Evolutionary conservation across 371 early-diverging fungal genomes (phyloP).

Genomic region (Mucor indicus): DNA sequence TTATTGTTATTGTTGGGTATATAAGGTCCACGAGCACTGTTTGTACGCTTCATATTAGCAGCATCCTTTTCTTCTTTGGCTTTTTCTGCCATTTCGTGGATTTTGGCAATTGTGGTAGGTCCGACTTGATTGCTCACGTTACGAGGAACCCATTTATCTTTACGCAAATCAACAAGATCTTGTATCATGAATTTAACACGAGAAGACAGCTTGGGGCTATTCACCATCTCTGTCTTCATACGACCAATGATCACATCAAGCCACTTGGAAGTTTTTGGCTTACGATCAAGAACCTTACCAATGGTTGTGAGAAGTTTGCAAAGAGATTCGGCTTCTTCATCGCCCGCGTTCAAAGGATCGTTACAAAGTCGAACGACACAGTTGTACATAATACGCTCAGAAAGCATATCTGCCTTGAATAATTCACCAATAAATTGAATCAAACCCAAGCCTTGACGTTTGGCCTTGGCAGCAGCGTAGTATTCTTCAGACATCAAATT

Average conservation of each 20-base stretch:
- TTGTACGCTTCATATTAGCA: conserved; percentile 61
- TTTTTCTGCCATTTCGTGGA: conserved; percentile 75
- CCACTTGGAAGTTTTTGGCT: conserved; percentile 31
- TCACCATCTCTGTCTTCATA: conserved; percentile 63
- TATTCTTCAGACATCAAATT: conserved; percentile 73
- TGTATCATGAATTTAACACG: conserved; percentile 91
- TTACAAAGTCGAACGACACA: conserved; percentile 77
- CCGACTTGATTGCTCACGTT: conserved; percentile 55
- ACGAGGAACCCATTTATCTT: conserved; percentile 74
- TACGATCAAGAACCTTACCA: conserved; percentile 67
- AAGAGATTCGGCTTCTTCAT: conserved; percentile 92
- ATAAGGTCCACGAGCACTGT: conserved; percentile 51
- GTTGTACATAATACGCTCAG: conserved; percentile 88
- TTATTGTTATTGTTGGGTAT: conserved; percentile 10
- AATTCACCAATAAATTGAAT: conserved; percentile 93
- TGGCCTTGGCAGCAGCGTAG: conserved; percentile 84
- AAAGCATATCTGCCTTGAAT: conserved; percentile 85
- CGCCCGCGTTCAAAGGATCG: conserved; percentile 76
- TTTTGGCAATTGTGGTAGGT: conserved; percentile 87
- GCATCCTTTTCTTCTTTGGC: conserved; percentile 62
- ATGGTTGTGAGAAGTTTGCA: conserved; percentile 87
- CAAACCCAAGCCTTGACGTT: conserved; percentile 92
- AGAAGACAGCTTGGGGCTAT: conserved; percentile 65
- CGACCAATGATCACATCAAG: conserved; percentile 78
- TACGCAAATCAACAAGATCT: conserved; percentile 89